Percentiles rank a stretch among this genome's conserved stretches.
Evolutionary conservation across 2,329 filamentous ascomycete species (phyloP).

Genomic region (Arthrobotrys conoides): DNA sequence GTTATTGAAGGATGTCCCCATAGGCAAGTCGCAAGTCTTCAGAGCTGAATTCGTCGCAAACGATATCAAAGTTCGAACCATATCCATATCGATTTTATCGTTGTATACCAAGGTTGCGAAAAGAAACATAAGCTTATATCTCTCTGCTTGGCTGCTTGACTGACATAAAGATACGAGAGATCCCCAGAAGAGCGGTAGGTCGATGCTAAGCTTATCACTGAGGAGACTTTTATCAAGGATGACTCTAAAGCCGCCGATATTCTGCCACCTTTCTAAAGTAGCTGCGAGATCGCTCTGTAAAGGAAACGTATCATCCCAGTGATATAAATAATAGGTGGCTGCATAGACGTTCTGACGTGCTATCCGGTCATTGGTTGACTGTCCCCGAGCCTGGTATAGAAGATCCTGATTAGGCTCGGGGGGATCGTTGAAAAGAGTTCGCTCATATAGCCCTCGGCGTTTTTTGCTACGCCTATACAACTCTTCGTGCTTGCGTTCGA

Average conservation of each 20-base stretch:
- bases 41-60: slow-evolving; percentile 68
- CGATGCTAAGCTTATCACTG: slow-evolving; percentile 41
- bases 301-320: slow-evolving; percentile 29
- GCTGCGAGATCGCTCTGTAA: slow-evolving; percentile 33
- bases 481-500: slow-evolving; percentile 30
- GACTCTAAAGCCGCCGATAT: slow-evolving; percentile 44
- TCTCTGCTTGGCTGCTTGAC: slow-evolving; percentile 62
- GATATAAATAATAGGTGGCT: slow-evolving; percentile 16
- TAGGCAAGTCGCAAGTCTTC: slow-evolving; percentile 66
- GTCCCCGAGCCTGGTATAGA: slow-evolving; percentile 28
- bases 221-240: slow-evolving; percentile 43
- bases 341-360: slow-evolving; percentile 36
- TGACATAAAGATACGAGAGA: slow-evolving; percentile 55
- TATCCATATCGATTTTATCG: slow-evolving; percentile 66
- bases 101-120: slow-evolving; percentile 69
- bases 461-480: slow-evolving; percentile 31
- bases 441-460: slow-evolving; percentile 39
- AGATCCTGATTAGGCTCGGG: slow-evolving; percentile 9
- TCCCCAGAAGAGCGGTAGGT: slow-evolving; percentile 53
- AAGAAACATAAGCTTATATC: slow-evolving; percentile 69
- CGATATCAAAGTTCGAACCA: slow-evolving; percentile 69
- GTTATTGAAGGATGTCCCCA: slow-evolving; percentile 65
- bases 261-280: slow-evolving; percentile 38
- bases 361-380: neutral
- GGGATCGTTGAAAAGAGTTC: slow-evolving; percentile 25